These are phyloP conservation scores for Pisolithus orientalis DNA, from an alignment of 768 basidiomycete species.

Conservation along the genomic window DNA sequence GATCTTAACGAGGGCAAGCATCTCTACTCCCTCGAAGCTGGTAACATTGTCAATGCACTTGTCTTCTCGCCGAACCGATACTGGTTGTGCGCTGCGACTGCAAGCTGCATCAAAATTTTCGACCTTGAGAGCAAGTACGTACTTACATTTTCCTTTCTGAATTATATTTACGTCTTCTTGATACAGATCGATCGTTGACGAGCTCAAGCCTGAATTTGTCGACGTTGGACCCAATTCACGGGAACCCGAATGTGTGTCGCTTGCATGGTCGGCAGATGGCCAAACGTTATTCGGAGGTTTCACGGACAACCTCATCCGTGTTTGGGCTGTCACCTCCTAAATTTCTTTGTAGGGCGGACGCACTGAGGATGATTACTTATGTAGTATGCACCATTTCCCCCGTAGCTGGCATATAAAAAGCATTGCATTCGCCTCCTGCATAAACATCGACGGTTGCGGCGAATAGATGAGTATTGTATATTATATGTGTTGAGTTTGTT, in stretches of 20 bases:
- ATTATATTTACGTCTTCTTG: not conserved
- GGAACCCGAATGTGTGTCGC: conserved; percentile 90
- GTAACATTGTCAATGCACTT: conserved; percentile 96
- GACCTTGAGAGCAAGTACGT: conserved; percentile 98
- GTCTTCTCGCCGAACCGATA: conserved; percentile 99
- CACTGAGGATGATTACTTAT: conserved; percentile 9
- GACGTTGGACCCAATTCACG: conserved; percentile 65
- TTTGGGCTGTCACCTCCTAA: conserved; percentile 75
- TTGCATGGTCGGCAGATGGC: conserved; percentile 98
- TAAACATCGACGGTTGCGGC: not conserved
- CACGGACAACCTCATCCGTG: conserved; percentile 90
- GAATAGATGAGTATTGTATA: not conserved
- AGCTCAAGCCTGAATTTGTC: conserved; percentile 93
- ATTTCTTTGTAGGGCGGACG: conserved; percentile 14
- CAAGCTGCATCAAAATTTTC: conserved; percentile 97
- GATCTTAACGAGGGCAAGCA: conserved; percentile 99
- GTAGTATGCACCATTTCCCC: conserved; percentile 22
- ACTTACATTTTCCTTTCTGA: not conserved
- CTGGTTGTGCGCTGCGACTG: conserved; percentile 99
- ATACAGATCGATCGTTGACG: conserved; percentile 89
- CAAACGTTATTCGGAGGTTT: conserved; percentile 97
- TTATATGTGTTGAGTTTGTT: conserved; percentile 4
- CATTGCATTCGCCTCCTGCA: conserved; percentile 8
- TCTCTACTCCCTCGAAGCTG: conserved; percentile 98
- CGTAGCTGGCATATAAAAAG: conserved; percentile 18